phyloP scores from a whole-genome alignment of 2,329 filamentous ascomycete species.

The Nannizziopsis barbatae region DNA sequence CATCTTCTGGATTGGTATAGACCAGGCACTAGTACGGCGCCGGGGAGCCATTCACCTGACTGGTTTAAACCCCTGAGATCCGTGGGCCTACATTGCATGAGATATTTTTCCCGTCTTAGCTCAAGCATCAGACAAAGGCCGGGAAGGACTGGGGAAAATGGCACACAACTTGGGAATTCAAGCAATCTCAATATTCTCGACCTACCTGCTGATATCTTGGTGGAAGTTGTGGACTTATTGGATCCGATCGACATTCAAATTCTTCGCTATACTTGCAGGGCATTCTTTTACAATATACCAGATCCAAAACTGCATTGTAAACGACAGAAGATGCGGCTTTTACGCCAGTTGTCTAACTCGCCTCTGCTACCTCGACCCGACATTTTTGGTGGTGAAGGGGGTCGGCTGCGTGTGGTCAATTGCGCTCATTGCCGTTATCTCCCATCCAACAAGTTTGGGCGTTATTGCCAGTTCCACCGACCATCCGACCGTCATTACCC shows the following conservation, averaged over 20 bases:
- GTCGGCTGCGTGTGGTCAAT: not conserved
- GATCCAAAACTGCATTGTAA: not conserved
- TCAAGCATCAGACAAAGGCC: not conserved
- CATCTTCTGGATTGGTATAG: too few relatives aligned
- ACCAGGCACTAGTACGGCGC: too few relatives aligned
- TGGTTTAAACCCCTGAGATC: too few relatives aligned
- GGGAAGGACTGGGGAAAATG: not conserved
- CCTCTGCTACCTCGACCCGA: constrained; percentile 2
- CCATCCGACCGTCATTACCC: too few relatives aligned
- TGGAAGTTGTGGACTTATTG: constrained; percentile 15
- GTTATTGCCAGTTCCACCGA: too few relatives aligned
- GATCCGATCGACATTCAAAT: constrained; percentile 18
- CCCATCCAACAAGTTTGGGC: too few relatives aligned
- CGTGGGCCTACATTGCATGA: too few relatives aligned
- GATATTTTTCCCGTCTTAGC: not conserved
- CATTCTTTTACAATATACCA: constrained; percentile 2
- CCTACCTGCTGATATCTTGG: constrained; percentile 6
- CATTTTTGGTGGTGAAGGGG: too few relatives aligned
- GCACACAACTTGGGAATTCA: not conserved
- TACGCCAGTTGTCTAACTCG: constrained; percentile 5
- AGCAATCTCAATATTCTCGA: not conserved
- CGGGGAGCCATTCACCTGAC: too few relatives aligned
- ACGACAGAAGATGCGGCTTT: not conserved
- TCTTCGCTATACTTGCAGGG: constrained; percentile 18
- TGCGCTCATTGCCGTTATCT: too few relatives aligned